These are phyloP conservation scores for Dactylellina parvicollis DNA, from an alignment of 2,329 filamentous ascomycete genomes.

Conservation along the genomic window DNA sequence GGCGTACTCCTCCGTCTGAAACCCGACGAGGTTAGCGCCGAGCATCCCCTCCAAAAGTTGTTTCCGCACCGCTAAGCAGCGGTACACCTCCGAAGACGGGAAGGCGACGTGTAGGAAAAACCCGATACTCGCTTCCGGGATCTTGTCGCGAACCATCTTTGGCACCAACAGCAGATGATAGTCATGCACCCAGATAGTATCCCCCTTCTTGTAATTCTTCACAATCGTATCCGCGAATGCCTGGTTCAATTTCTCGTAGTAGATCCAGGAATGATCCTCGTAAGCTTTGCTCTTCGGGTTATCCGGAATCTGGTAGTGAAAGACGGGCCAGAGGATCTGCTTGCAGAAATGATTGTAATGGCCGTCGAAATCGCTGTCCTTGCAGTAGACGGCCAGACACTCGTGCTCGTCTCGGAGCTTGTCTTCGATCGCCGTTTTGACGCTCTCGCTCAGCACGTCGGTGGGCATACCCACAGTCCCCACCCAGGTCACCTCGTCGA, in stretches of 20 bases:
- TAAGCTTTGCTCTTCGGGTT: slow-evolving; percentile 98
- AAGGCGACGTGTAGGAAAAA: slow-evolving; percentile 97
- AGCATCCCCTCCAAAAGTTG: slow-evolving; percentile 91
- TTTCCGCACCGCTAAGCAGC: slow-evolving; percentile 85
- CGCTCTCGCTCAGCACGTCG: slow-evolving; percentile 78
- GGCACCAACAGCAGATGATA: slow-evolving; percentile 93
- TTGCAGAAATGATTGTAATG: slow-evolving; percentile 98
- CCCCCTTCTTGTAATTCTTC: slow-evolving; percentile 90
- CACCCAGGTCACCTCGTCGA: slow-evolving; percentile 85
- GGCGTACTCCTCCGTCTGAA: slow-evolving; percentile 92
- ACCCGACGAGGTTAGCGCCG: slow-evolving; percentile 89
- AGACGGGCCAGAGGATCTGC: slow-evolving; percentile 95
- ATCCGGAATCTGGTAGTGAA: slow-evolving; percentile 97
- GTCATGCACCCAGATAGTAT: slow-evolving; percentile 94
- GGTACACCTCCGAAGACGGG: slow-evolving; percentile 94
- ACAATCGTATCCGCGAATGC: slow-evolving; percentile 91
- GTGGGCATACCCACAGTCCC: slow-evolving; percentile 94
- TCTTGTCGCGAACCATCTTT: slow-evolving; percentile 85
- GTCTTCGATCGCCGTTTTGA: slow-evolving; percentile 85
- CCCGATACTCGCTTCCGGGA: slow-evolving; percentile 92
- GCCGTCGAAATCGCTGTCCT: slow-evolving; percentile 90
- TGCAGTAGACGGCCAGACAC: slow-evolving; percentile 83
- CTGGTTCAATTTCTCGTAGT: slow-evolving; percentile 91
- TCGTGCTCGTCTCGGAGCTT: slow-evolving; percentile 81
- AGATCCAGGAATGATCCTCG: slow-evolving; percentile 95